Evolutionary conservation across 805 yeast species (phyloP).

Genomic region (Kodamaea kakaduensis): DNA sequence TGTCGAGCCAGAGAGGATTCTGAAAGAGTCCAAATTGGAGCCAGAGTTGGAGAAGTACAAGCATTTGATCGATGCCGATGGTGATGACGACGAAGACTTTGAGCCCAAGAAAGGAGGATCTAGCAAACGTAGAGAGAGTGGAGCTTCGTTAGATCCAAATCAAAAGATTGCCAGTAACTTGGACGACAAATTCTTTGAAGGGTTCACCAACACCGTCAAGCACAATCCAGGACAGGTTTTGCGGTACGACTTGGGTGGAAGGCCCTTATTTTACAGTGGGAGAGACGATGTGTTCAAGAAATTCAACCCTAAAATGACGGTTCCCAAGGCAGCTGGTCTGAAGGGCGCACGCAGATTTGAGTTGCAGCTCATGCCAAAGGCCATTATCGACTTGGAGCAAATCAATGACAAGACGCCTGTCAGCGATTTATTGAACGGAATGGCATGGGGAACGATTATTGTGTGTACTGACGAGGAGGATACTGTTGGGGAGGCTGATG

Average conservation of each 20-base stretch:
- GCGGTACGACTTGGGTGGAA: conserved; percentile 77
- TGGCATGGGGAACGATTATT: conserved; percentile 96
- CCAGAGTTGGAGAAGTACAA: conserved; percentile 48
- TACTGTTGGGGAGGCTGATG: conserved; percentile 46
- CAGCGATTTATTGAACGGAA: conserved; percentile 59
- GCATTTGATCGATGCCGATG: conserved; percentile 50
- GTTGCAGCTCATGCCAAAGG: conserved; percentile 90
- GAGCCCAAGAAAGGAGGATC: conserved; percentile 2
- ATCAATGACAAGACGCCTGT: conserved; percentile 20
- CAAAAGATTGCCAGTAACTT: conserved; percentile 46
- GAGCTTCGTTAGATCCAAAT: conserved; percentile 18
- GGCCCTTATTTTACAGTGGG: conserved; percentile 69
- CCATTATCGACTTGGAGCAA: conserved; percentile 76
- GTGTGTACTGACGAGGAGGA: conserved; percentile 76
- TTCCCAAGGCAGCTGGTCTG: conserved; percentile 55
- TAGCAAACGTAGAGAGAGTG: conserved; percentile 12
- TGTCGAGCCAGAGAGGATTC: conserved; percentile 68
- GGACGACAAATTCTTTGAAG: conserved; percentile 75
- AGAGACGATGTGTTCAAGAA: conserved; percentile 51
- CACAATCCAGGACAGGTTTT: conserved; percentile 85
- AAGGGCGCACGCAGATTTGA: conserved; percentile 74
- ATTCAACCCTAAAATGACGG: conserved; percentile 28
- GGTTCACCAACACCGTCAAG: conserved; percentile 68
- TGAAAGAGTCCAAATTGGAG: conserved; percentile 43
- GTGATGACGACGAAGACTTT: conserved; percentile 29